Percentiles rank a stretch among this genome's conserved stretches.
Conservation (phyloP, 129 eudicot genomes). For the Centaurea solstitialis region DNA sequence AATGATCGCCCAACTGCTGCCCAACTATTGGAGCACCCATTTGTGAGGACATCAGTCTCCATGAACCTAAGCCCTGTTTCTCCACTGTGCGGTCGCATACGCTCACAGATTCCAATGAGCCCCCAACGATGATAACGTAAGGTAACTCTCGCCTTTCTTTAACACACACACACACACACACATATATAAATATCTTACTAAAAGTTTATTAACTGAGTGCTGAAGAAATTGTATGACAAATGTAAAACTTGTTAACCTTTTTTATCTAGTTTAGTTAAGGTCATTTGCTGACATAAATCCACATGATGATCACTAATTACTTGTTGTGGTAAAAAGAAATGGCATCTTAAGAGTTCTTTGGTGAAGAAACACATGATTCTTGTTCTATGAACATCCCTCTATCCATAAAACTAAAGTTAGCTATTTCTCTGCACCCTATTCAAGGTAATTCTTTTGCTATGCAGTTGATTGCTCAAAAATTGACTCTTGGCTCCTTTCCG, state of each 20-base stretch:
- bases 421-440: too few relatives aligned
- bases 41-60: slow-evolving; percentile 55
- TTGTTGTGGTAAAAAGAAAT: not conserved
- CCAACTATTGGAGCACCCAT: slow-evolving; percentile 72
- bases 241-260: not conserved
- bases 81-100: slow-evolving; percentile 34
- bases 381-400: not conserved
- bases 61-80: slow-evolving; percentile 45
- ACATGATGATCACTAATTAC: not conserved
- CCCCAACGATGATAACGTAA: not conserved
- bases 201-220: not conserved
- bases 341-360: not conserved
- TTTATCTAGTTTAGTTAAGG: not conserved
- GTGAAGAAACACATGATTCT: not conserved
- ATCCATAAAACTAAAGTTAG: not conserved
- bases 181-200: not conserved
- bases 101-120: slow-evolving; percentile 12
- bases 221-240: not conserved
- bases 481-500: too few relatives aligned
- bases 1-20: slow-evolving; percentile 72
- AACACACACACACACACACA: too few relatives aligned
- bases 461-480: too few relatives aligned
- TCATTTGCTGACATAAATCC: not conserved
- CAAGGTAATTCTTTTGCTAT: too few relatives aligned
- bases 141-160: not conserved